A percentile compares a stretch with the other conserved stretches of the same genome.
Conservation (phyloP, 2,329 filamentous ascomycete species). For the Chaetomiaceae sp. region DNA sequence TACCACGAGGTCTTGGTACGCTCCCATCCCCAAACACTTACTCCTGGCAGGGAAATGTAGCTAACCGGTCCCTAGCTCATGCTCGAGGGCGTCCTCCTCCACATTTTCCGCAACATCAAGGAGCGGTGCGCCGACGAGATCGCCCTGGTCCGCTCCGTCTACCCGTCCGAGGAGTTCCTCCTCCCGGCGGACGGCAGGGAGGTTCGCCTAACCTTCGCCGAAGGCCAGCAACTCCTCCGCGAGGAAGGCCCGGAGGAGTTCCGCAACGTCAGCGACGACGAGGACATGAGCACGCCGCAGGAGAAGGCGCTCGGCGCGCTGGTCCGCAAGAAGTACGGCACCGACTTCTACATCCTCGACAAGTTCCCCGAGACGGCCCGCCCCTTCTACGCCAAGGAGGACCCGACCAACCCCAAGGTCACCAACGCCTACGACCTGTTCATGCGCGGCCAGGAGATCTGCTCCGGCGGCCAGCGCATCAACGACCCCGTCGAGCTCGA, state of each 20-base stretch:
- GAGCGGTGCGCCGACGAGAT: slow-evolving; percentile 66
- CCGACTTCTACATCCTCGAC: slow-evolving; percentile 95
- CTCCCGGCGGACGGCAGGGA: slow-evolving; percentile 71
- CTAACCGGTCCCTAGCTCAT: slow-evolving; percentile 45
- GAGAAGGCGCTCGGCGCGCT: slow-evolving; percentile 86
- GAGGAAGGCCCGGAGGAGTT: slow-evolving; percentile 66
- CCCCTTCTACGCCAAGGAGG: slow-evolving; percentile 88
- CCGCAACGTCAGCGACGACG: slow-evolving; percentile 65
- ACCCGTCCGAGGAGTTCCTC: slow-evolving; percentile 73
- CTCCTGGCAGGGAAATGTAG: too few species aligned
- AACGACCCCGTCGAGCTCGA: slow-evolving; percentile 73
- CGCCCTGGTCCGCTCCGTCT: slow-evolving; percentile 65
- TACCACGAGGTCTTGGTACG: slow-evolving; percentile 65
- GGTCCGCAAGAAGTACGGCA: slow-evolving; percentile 81
- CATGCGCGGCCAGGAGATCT: slow-evolving; percentile 86
- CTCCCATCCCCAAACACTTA: neutral
- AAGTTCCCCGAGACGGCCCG: slow-evolving; percentile 88
- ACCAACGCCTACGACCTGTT: slow-evolving; percentile 78
- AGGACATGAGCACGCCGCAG: slow-evolving; percentile 75
- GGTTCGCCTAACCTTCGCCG: slow-evolving; percentile 70
- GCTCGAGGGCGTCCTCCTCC: slow-evolving; percentile 68
- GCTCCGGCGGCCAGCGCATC: slow-evolving; percentile 88
- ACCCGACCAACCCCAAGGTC: slow-evolving; percentile 59
- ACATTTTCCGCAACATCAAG: slow-evolving; percentile 64
- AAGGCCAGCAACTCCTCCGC: slow-evolving; percentile 71